A percentile compares a stretch with the other conserved stretches of the same genome.
Evolutionary conservation across 78 protist species (phyloP).

Genomic region (Cavenderia fasciculata): DNA sequence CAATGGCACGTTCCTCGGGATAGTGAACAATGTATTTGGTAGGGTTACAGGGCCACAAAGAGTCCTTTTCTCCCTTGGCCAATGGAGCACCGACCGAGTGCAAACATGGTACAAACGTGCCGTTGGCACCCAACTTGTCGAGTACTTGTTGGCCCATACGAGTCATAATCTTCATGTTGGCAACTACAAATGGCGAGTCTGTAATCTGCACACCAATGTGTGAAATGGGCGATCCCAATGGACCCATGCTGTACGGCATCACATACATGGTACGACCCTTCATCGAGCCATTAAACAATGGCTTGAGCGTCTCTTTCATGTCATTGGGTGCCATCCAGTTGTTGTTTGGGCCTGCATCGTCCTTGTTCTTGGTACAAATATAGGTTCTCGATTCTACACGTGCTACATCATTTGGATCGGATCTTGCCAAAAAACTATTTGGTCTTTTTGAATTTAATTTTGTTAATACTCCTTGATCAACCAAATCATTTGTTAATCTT

Average conservation of each 20-base stretch:
- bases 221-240: conserved; percentile 78
- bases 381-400: conserved; percentile 88
- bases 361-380: conserved; percentile 80
- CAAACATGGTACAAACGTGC: conserved; percentile 84
- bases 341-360: conserved; percentile 91
- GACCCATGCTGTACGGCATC: conserved; percentile 93
- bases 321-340: conserved; percentile 88
- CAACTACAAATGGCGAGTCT: conserved; percentile 90
- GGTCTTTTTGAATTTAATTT: conserved; percentile 82
- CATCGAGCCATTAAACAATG: conserved; percentile 84
- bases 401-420: conserved; percentile 90
- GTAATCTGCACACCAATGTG: conserved; percentile 88
- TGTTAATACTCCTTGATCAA: conserved; percentile 62
- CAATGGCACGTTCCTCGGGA: conserved; percentile 83
- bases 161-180: conserved; percentile 93
- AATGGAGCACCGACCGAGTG: conserved; percentile 93
- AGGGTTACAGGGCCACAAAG: conserved; percentile 91
- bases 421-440: conserved; percentile 84
- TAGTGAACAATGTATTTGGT: conserved; percentile 88
- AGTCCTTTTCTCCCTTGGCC: conserved; percentile 71
- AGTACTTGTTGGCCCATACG: conserved; percentile 81
- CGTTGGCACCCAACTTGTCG: conserved; percentile 5
- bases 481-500: conserved; percentile 42
- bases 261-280: conserved; percentile 92
- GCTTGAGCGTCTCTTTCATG: conserved; percentile 75